Evolutionary conservation across 2,329 filamentous ascomycete genomes (phyloP), one percentile per base, ranked within the genome.

Genomic region (Penicillium sp.): DNA sequence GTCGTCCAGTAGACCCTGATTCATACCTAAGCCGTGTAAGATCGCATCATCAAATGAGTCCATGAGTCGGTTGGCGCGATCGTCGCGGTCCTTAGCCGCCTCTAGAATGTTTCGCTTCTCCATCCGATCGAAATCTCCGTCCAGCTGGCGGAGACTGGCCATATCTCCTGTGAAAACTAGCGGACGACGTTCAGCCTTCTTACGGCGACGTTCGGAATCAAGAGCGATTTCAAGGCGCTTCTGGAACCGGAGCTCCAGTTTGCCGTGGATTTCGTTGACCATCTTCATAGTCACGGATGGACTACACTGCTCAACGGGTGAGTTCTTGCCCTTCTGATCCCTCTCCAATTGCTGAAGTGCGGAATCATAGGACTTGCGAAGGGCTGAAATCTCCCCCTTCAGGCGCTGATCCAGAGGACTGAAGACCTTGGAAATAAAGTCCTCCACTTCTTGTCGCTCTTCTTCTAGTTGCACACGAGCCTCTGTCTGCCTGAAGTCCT

Each of bases 401-500:
- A 84, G 61, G 3, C 74, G 71, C 36, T 75, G 70, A 52, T 82
- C 82, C 2, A 83, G 71, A 3, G 74, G 72, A 8, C 79, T 76
- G 55, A 82, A 84, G 11, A 84, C 80, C 13, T 76, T 66, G 0
- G 71, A 67, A 10, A 81, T 75, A 56, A 81, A 85, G 46, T 70
- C 72, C 21, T 81, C 76, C 39, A 82, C 77, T 61, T 84, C 81
- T 10, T 72, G 72, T 37, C 78, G 72, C 55, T 83, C 81, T 66
- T 84, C 81, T 40, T 79, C 75, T n/a, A 80, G 74, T 58, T 81
- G 81, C 34, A 74, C 71, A 28, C 77, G 75, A 42, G 76, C 76
- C 64, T 85, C 82, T 9, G 74, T 74, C 51, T 79, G 75, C 53
- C 81, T 81, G 60, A 83, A 83, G 26, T 83, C 80, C 45, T 81